Evolutionary conservation across 768 basidiomycete genomes (phyloP).

Genomic region (Rhodocollybia butyracea): DNA sequence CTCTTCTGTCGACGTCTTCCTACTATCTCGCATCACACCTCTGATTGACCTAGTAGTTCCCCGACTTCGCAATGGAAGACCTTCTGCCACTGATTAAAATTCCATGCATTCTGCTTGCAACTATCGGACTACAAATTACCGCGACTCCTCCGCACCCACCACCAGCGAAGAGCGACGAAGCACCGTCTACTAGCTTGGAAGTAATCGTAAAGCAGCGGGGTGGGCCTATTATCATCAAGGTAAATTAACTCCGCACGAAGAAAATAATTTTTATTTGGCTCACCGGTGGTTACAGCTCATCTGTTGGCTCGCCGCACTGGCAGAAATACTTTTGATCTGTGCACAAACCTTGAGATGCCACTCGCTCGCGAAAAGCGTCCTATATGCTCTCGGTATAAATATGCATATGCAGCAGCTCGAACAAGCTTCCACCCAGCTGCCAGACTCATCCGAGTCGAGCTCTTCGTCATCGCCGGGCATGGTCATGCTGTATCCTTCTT

Average conservation of each 20-base stretch:
- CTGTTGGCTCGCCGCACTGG: constrained; percentile 34
- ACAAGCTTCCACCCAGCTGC: background rate
- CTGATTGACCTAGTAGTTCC: background rate
- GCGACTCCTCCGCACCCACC: constrained; percentile 46
- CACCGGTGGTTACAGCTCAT: constrained; percentile 23
- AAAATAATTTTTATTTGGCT: background rate
- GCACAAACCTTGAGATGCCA: constrained; percentile 18
- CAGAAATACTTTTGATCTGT: constrained; percentile 35
- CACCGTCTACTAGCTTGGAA: constrained; percentile 33
- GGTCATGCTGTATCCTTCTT: background rate
- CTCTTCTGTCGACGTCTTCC: background rate
- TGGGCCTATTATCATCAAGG: constrained; percentile 32
- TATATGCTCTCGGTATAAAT: constrained; percentile 24
- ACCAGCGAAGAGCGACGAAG: constrained; percentile 28
- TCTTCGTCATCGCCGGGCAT: no score
- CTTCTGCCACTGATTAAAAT: constrained; percentile 32
- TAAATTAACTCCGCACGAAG: constrained; percentile 14
- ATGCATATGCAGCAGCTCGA: constrained; percentile 14
- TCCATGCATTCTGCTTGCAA: constrained; percentile 40
- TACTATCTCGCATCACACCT: background rate
- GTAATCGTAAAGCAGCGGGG: constrained; percentile 30
- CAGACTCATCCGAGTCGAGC: background rate
- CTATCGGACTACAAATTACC: constrained; percentile 40
- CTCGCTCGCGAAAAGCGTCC: constrained; percentile 19
- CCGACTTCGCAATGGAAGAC: background rate